phyloP scores from a whole-genome alignment of 2,329 filamentous ascomycete genomes.

The Gyromitra esculenta region DNA sequence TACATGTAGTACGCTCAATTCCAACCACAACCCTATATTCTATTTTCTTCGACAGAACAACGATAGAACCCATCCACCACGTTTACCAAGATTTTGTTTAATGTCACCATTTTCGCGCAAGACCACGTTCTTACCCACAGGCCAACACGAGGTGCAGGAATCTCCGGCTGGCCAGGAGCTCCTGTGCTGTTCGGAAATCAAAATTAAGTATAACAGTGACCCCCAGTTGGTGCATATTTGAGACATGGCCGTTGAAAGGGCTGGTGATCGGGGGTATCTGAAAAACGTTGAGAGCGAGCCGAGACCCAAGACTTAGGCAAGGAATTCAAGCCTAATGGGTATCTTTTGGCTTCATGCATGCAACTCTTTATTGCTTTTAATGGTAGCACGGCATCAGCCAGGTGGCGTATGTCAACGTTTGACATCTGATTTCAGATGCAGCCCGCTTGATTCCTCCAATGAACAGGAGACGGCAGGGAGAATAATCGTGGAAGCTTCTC shows the following conservation, averaged over 20 bases:
- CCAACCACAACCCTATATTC: neutral
- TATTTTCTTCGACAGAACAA: neutral
- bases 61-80: neutral
- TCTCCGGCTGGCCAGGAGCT: neutral
- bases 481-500: neutral
- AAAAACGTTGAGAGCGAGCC: neutral
- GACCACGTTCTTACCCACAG: neutral
- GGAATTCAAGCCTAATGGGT: neutral
- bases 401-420: conserved; percentile 8
- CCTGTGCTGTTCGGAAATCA: neutral
- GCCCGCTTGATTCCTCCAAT: conserved; percentile 16
- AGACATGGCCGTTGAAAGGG: conserved; percentile 12
- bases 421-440: conserved; percentile 16
- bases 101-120: neutral
- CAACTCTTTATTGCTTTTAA: conserved; percentile 24
- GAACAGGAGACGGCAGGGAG: conserved; percentile 9
- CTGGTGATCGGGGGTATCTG: neutral
- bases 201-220: neutral
- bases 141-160: neutral
- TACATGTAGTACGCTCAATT: neutral
- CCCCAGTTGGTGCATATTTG: neutral
- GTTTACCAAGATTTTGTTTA: neutral
- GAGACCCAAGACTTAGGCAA: conserved; percentile 5
- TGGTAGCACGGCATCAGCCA: conserved; percentile 1
- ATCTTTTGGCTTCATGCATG: conserved; percentile 1